Evolutionary conservation across 305 asterid genomes (phyloP).

Genomic region (Salvia sclarea): DNA sequence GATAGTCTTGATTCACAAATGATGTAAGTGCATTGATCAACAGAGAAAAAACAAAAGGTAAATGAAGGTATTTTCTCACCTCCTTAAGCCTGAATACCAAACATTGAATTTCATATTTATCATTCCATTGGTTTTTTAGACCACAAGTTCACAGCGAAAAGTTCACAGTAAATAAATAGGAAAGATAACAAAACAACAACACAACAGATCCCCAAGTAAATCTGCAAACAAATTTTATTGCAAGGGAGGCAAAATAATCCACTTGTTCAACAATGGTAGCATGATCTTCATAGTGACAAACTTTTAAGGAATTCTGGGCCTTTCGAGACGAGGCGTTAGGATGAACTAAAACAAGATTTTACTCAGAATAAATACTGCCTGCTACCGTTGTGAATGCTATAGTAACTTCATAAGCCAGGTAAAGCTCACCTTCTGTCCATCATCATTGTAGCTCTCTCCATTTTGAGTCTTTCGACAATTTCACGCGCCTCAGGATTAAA

Average conservation of each 20-base stretch:
- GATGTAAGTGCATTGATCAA: no score
- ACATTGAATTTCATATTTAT: no score
- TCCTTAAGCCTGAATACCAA: no score
- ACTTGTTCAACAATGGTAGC: neutral
- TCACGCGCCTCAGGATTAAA: slow-evolving; percentile 39
- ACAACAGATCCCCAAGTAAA: neutral
- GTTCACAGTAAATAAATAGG: neutral
- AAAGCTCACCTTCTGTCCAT: slow-evolving; percentile 47
- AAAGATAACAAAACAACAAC: neutral
- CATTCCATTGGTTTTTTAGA: neutral
- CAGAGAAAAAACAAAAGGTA: no score
- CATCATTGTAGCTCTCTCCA: slow-evolving; percentile 48
- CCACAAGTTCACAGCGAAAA: neutral
- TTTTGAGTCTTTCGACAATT: slow-evolving; percentile 49
- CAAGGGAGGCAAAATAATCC: neutral
- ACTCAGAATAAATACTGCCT: neutral
- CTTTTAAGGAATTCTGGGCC: neutral
- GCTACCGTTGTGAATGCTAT: neutral
- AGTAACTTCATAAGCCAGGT: slow-evolving; percentile 35
- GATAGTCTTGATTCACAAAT: no score
- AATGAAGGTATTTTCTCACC: no score
- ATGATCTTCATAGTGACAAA: neutral
- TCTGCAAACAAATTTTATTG: neutral
- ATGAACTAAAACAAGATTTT: neutral
- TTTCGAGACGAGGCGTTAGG: neutral